Conservation (phyloP, 345 rosid genomes). For the Brassica incana region DNA sequence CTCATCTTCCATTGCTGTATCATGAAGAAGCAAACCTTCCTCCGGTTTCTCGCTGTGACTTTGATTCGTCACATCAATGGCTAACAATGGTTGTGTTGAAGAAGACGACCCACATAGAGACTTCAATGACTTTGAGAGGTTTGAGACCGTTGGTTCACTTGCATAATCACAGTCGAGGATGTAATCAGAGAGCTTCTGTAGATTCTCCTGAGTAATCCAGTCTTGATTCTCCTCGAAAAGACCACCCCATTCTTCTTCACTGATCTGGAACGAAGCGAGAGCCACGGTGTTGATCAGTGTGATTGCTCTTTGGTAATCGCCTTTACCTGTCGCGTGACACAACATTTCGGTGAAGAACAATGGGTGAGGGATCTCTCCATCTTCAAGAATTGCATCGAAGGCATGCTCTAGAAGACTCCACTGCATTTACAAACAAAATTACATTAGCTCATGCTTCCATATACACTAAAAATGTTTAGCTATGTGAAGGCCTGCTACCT, state of each 20-base stretch:
- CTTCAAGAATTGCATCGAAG: conserved; percentile 69
- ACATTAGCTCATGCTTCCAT: conserved; percentile 17
- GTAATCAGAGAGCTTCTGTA: conserved; percentile 50
- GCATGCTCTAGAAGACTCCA: conserved; percentile 81
- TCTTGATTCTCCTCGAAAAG: conserved; percentile 49
- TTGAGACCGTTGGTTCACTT: conserved; percentile 58
- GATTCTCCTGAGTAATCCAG: conserved; percentile 43
- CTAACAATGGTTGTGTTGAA: conserved; percentile 18
- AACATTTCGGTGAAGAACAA: conserved; percentile 69
- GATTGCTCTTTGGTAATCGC: conserved; percentile 62
- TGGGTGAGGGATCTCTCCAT: conserved; percentile 77
- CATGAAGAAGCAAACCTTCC: conserved; percentile 23
- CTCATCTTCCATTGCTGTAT: conserved; percentile 15
- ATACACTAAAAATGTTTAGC: conserved; percentile 1
- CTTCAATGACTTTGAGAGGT: conserved; percentile 60
- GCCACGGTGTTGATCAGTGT: conserved; percentile 59
- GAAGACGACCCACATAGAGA: conserved; percentile 42
- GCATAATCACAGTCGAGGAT: conserved; percentile 48
- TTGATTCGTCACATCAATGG: conserved; percentile 19
- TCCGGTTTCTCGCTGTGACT: conserved; percentile 14
- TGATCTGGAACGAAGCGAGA: conserved; percentile 75
- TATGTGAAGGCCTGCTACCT: conserved; percentile 58
- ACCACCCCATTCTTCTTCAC: conserved; percentile 72
- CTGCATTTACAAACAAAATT: conserved; percentile 43
- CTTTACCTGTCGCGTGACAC: conserved; percentile 55